These are phyloP conservation scores for Apiotrichum domesticum DNA, from an alignment of 1,284 basidiomycete genomes.

Conservation along the genomic window DNA sequence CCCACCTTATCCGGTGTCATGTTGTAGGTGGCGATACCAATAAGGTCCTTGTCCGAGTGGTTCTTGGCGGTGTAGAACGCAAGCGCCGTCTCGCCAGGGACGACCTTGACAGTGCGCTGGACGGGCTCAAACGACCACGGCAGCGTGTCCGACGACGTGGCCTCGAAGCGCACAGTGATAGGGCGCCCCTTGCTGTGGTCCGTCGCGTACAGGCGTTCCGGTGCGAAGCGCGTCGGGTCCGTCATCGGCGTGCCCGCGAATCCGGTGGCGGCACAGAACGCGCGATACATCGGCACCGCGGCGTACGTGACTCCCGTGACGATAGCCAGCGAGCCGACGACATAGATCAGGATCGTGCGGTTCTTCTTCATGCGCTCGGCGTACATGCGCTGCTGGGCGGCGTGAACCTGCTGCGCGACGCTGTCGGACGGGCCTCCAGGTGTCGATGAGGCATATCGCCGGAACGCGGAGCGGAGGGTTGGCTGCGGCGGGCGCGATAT, in stretches of 20 bases:
- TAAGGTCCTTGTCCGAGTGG: slow-evolving; percentile 74
- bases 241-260: slow-evolving; percentile 93
- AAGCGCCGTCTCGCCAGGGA: slow-evolving; percentile 92
- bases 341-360: slow-evolving; percentile 36
- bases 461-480: background rate
- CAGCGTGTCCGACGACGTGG: slow-evolving; percentile 78
- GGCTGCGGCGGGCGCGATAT: slow-evolving; percentile 52
- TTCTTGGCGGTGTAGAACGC: slow-evolving; percentile 97
- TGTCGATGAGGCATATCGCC: background rate
- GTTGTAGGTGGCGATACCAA: slow-evolving; percentile 99
- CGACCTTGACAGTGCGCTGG: slow-evolving; percentile 81
- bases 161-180: slow-evolving; percentile 94
- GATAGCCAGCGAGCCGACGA: slow-evolving; percentile 57
- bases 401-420: background rate
- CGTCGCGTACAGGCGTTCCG: slow-evolving; percentile 72
- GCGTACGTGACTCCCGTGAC: slow-evolving; percentile 86
- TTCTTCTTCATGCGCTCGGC: slow-evolving; percentile 29
- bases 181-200: slow-evolving; percentile 57
- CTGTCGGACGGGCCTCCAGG: background rate
- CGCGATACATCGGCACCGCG: slow-evolving; percentile 92
- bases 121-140: slow-evolving; percentile 92
- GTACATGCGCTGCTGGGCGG: slow-evolving; percentile 27
- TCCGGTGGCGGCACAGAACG: slow-evolving; percentile 96
- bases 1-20: slow-evolving; percentile 54
- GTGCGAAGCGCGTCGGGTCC: slow-evolving; percentile 69